phyloP scores from a whole-genome alignment of 2,329 filamentous ascomycete genomes.

The Thelonectria olida region DNA sequence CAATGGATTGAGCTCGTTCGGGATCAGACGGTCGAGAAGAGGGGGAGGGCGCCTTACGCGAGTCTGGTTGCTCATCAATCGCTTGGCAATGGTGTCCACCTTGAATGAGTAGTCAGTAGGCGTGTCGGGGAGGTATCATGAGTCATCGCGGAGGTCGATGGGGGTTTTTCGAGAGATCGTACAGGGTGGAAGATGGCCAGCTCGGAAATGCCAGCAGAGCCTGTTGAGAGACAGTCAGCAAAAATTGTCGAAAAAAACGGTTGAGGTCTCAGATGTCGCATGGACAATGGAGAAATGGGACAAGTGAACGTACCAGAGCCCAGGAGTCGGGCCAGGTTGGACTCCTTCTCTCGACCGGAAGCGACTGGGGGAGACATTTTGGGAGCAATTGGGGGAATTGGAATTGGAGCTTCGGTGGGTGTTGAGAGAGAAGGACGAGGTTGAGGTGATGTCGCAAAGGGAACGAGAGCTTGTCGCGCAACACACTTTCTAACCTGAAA shows the following conservation, averaged over 20 bases:
- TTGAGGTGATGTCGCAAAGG: conserved; percentile 2
- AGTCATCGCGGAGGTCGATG: conserved; percentile 13
- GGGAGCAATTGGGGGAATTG: conserved; percentile 15
- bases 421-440: conserved; percentile 5
- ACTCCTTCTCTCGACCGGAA: conserved; percentile 76
- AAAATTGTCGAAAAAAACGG: background rate
- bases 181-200: conserved; percentile 92
- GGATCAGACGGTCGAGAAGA: conserved; percentile 8
- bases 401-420: background rate
- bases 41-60: conserved; percentile 63
- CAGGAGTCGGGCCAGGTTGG: conserved; percentile 84
- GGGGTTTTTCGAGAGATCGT: conserved; percentile 45
- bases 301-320: conserved; percentile 76
- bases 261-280: conserved; percentile 3
- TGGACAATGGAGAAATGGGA: background rate
- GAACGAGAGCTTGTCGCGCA: conserved; percentile 15
- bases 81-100: conserved; percentile 98
- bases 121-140: conserved; percentile 13
- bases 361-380: conserved; percentile 68
- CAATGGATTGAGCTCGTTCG: conserved; percentile 24
- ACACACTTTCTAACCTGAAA: background rate
- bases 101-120: conserved; percentile 47
- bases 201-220: conserved; percentile 92
- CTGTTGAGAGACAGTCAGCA: conserved; percentile 56
- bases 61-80: conserved; percentile 97